These are phyloP conservation scores for Cephaloascus albidus DNA, from an alignment of 805 yeast species.

Conservation along the genomic window DNA sequence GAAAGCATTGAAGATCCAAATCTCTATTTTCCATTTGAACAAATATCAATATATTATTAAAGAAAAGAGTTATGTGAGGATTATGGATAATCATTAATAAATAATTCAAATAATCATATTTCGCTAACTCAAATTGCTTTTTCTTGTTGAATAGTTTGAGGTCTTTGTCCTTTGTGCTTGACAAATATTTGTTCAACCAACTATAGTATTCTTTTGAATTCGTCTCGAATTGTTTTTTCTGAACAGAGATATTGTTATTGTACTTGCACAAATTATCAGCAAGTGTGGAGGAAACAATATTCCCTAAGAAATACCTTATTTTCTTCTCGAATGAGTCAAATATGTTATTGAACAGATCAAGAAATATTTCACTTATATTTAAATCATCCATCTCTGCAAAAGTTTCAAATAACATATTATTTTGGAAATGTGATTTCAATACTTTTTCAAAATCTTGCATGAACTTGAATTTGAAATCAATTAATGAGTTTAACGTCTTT, in stretches of 20 bases:
- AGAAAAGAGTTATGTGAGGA: neutral
- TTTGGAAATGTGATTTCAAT: conserved; percentile 13
- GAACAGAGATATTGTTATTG: neutral
- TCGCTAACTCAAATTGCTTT: conserved; percentile 29
- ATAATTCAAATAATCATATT: conserved; percentile 35
- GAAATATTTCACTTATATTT: conserved; percentile 16
- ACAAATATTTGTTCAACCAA: conserved; percentile 32
- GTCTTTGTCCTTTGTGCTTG: conserved; percentile 32
- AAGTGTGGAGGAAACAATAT: conserved; percentile 17
- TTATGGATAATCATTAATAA: conserved; percentile 13
- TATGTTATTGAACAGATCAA: conserved; percentile 11
- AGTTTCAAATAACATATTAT: conserved; percentile 1
- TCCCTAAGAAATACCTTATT: conserved; percentile 15
- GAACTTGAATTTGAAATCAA: conserved; percentile 9
- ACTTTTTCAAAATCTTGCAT: conserved; percentile 14
- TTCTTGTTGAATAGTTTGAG: conserved; percentile 24
- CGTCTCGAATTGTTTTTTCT: conserved; percentile 25
- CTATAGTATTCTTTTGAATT: conserved; percentile 31
- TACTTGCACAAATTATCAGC: conserved; percentile 4
- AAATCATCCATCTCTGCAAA: conserved; percentile 11
- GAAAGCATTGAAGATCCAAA: conserved; percentile 20
- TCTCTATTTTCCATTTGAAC: conserved; percentile 5
- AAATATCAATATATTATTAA: conserved; percentile 4
- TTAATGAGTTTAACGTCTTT: conserved; percentile 11
- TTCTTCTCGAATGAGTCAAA: conserved; percentile 24